phyloP scores from a whole-genome alignment of 495 filamentous ascomycete species.

The Saxophila tyrrhenica region DNA sequence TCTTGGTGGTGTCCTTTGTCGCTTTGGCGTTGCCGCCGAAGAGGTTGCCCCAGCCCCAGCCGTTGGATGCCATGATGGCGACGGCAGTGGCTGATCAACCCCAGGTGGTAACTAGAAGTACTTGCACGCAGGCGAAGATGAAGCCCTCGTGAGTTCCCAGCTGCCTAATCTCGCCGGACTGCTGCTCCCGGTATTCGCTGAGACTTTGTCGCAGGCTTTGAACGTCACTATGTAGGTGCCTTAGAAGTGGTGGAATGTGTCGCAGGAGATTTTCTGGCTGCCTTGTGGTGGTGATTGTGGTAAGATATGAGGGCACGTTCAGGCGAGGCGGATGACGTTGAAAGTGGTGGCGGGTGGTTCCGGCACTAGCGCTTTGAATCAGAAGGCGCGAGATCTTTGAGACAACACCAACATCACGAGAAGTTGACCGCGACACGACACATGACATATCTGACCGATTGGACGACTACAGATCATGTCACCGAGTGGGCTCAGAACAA shows the following conservation, averaged over 20 bases:
- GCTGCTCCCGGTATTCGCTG: neutral
- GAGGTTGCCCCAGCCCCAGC: conserved; percentile 31
- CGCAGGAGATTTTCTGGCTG: neutral
- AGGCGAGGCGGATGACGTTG: neutral
- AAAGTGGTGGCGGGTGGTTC: neutral
- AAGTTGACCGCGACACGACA: too few relatives aligned
- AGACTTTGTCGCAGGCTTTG: neutral
- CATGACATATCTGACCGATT: too few relatives aligned
- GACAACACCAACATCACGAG: too few relatives aligned
- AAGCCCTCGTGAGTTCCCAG: too few relatives aligned
- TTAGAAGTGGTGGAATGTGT: too few relatives aligned
- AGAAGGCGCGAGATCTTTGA: neutral
- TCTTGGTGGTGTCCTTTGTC: conserved; percentile 89
- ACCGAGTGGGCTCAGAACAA: too few relatives aligned
- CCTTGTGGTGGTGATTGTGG: neutral
- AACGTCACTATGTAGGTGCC: neutral
- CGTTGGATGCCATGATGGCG: conserved; percentile 12
- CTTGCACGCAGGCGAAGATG: too few relatives aligned
- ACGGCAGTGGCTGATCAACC: neutral
- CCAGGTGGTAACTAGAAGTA: too few relatives aligned
- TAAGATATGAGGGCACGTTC: neutral
- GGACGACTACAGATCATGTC: too few relatives aligned
- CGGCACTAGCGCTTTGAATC: neutral
- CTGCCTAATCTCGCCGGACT: too few relatives aligned
- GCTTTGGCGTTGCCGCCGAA: conserved; percentile 61